phyloP scores from a whole-genome alignment of 1,284 basidiomycete genomes.

The Trichosporon sp. region DNA sequence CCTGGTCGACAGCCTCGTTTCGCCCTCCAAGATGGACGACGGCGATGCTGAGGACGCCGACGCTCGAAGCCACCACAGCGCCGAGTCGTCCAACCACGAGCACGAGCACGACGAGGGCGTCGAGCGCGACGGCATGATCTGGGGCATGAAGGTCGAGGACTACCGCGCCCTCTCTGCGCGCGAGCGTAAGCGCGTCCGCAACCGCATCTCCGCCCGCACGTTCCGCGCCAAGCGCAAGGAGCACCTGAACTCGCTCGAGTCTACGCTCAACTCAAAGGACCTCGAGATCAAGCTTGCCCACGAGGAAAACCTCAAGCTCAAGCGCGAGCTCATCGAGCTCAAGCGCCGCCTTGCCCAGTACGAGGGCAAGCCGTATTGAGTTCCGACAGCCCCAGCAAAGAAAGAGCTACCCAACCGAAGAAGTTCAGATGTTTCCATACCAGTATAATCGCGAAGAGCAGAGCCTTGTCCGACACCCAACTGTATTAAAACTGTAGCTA shows the following conservation, averaged over 20 bases:
- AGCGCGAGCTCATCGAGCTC: slow-evolving; percentile 36
- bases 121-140: slow-evolving; percentile 49
- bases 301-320: slow-evolving; percentile 38
- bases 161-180: slow-evolving; percentile 43
- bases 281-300: slow-evolving; percentile 38
- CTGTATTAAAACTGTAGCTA: not conserved
- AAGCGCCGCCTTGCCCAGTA: slow-evolving; percentile 33
- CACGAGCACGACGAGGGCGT: slow-evolving; percentile 45
- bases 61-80: slow-evolving; percentile 2
- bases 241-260: slow-evolving; percentile 41
- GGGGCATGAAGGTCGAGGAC: slow-evolving; percentile 48
- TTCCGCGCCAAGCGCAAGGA: slow-evolving; percentile 48
- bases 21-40: slow-evolving; percentile 18
- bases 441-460: not conserved
- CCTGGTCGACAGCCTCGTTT: slow-evolving; percentile 5
- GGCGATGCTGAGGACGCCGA: slow-evolving; percentile 27
- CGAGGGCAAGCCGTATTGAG: slow-evolving; percentile 20
- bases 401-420: no score
- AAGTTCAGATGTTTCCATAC: not conserved
- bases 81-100: slow-evolving; percentile 16
- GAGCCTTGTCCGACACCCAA: not conserved
- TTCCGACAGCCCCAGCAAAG: not conserved
- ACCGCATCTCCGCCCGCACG: slow-evolving; percentile 47
- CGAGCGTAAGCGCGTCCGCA: slow-evolving; percentile 46
- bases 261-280: slow-evolving; percentile 38